Evolutionary conservation across 2,329 filamentous ascomycete species (phyloP), one percentile per base, ranked within the genome.

Genomic region (Cladosporium austrohemisphaericum): DNA sequence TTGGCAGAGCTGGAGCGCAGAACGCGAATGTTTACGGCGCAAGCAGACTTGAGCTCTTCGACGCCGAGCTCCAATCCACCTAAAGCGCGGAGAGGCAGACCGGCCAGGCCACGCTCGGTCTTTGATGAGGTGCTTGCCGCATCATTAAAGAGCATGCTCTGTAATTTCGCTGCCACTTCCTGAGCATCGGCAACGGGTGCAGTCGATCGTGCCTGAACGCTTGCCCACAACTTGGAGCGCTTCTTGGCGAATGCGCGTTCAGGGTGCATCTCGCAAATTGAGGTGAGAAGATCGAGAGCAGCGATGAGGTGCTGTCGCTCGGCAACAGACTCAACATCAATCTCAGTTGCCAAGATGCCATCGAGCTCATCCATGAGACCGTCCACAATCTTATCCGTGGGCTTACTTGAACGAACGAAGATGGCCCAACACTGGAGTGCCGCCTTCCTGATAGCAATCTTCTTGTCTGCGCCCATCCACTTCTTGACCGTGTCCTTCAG

Each of bases 351-450:
- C 5, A 77, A 64, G 7, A 80, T 73, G 50, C 72, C 79, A 56
- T 69, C 74, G 11, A 83, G 72, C 46, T 61, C 69, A 47, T 60
- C 68, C 43, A 69, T 62, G 3, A 91, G 74, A 28, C 82, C 77
- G 9, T 76, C 74, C 9, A 87, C 71, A 60, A 95, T 86, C 59
- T 85, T 85, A 52, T 79, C 76, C 52, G 83, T 83, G 52, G 80
- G 81, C 7, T 74, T 64, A 2, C 72, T 74, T 3, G 78, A 79
- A 52, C 93, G 86, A 51, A 95, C 86, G 66, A 92, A 95, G 43
- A 93, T 81, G 1, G 83, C 79, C 71, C 91, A 95, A 23, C 86
- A 81, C 64, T 93, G 86, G 46, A 96, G 74, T 1, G 85, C 87
- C 18, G 92, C 79, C 52, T 83, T 81, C 41, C 84, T 76, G 20